Base-by-base conservation (phyloP, 257 asterid genomes). In the Verbena officinalis region DNA sequence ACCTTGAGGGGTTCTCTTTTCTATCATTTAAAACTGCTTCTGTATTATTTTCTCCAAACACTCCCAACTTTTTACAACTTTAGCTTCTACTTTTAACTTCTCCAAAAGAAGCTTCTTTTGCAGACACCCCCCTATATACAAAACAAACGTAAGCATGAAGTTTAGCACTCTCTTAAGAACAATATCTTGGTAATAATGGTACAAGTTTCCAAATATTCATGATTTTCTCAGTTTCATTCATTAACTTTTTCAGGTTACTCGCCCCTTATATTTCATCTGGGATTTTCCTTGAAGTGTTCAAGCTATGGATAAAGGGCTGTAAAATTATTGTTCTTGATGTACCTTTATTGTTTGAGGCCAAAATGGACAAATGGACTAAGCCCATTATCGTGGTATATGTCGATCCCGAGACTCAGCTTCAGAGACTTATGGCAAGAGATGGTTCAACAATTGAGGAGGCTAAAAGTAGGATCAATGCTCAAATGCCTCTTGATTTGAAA, bases 371-470 rank as follows among this genome's bases (percentile, higher is more conserved):
- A 59, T 90, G 96, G 96, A 88, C 99, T 49, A 86, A 81, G 45
- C 96, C 97, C 58, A 78, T 84, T 34, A 72, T 90, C 64, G 98
- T 94, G 50, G 89, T 94, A 60, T 94, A 95, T 97, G 95, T 84
- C 54, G 88, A 86, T 64, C 95, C 88, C 1, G 77, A 80, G 76
- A 94, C 96, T 71, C 97, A 90, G 76, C 97, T 90, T 54, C 86
- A 55, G 64, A 85, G 96, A 20, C 82, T 94, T 12, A 84, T 66
- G 84, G 65, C 78, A 14, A 83, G 99, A 81, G 99, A 94, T 60
- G 81, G 88, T 59, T 64, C 96, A 39, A 80, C 84, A 48, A 81
- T 73, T 24, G 96, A 94, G 62, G 96, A 80, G 21, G 96, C 96
- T 46, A 56, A 62, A 62, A 84, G 81, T 73, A 85, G 97, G 77